Base-by-base conservation (phyloP, 2,329 filamentous ascomycete genomes). In the Clonostachys rosea region DNA sequence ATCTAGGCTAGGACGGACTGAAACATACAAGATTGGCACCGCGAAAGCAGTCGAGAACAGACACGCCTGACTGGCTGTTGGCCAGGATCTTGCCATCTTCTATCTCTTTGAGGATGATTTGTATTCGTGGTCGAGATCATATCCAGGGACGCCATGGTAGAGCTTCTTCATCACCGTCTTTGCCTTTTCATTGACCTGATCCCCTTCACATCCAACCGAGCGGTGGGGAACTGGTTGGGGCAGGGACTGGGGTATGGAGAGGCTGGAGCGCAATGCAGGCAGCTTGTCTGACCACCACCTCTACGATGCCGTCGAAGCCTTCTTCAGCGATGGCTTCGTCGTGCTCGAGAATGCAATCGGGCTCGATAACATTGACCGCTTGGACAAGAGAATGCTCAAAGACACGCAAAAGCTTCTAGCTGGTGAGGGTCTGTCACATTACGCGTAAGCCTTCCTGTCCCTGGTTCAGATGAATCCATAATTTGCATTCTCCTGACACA, bases 321-420 rank as follows among this genome's bases (percentile, higher is more conserved):
- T 58, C 48, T 58, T 58, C 43, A 53, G 45, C 2, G 55, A 58
- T 40, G 56, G 56, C 16, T 42, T 58, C 12, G 56, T 58, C 10
- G 55, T 58, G 3, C 45, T 58, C 36, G 56, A 57, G 34, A 58
- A 58, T 42, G 55, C 56, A n/a, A 52, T 58, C 24, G 48, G 54
- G n/a, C 46, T 42, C 12, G 52, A 51, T 42, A 57, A 59, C 40
- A 57, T 62, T 42, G 58, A 60, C 53, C 58, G 44, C 49, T 53
- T 56, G 47, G 60, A 54, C 51, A 50, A 52, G 43, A 55, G 51
- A 40, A 57, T 51, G 51, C 54, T 51, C 34, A 43, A 55, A 24
- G 55, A 57, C 43, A 57, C 55, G 5, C 46, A 47, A n/a, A 52
- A 52, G 41, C 53, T 57, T 11, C 46, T 57, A 13, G 39, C 43